Evolutionary conservation across 1,284 basidiomycete species (phyloP), one percentile per base, ranked within the genome.

Genomic region (Moesziomyces parantarcticus): DNA sequence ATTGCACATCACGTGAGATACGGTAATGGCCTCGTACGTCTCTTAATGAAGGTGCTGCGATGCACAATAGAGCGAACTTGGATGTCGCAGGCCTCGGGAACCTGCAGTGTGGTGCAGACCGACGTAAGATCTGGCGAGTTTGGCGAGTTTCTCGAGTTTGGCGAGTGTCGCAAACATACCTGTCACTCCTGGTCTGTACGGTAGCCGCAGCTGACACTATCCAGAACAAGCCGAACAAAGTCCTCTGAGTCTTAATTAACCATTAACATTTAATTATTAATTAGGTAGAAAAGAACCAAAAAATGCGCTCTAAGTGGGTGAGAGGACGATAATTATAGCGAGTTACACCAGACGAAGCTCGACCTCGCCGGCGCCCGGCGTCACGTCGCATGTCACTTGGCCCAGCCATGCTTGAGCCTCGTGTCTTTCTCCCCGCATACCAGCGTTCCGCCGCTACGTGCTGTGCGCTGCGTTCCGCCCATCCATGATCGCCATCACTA

Each of bases 341-440:
- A 54, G 52, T 23, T 54, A 54, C 43, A 54, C 39, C 34, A 46
- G 43, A 45, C 52, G 52, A 54, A 39, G 29, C 23, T 36, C 20
- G 10, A 40, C 16, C 11, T 32, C 23, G 11, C 14, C 36, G 22
- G 13, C 50, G 29, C 41, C 16, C 39, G 23, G n/a, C 20, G 25
- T 34, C 40, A 22, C 25, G 40, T 44, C 22, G 50, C 50, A 26
- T 44, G 26, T 16, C 36, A n/a, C 36, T 41, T n/a, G 36, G 36
- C 26, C 39, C 22, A 8, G 25, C 5, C 23, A 21, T 41, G 49
- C 18, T 41, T 6, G 18, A 39, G 36, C 36, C 36, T 18, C 36
- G 16, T 39, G 36, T 16, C 36, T 39, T 4, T 39, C 16, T 13
- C 29, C 29, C 29, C 14, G 18, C 36, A 39, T 39, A 16, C 7